phyloP scores from a whole-genome alignment of 2,329 filamentous ascomycete species.

The Aspergillus clavatus region DNA sequence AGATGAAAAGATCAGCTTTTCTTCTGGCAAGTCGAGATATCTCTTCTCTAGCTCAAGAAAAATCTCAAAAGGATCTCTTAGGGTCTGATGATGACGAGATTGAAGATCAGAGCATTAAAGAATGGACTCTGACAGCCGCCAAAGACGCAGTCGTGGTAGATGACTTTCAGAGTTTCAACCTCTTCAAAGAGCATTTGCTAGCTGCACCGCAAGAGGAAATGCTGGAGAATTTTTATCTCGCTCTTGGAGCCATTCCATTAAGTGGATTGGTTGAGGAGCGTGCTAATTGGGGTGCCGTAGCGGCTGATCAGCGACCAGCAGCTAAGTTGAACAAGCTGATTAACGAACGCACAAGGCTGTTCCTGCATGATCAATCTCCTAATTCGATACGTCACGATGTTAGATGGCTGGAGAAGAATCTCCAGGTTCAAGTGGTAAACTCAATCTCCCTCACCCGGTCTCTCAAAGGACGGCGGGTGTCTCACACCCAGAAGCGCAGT shows the following conservation, averaged over 20 bases:
- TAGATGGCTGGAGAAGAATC: constrained; percentile 84
- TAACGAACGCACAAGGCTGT: constrained; percentile 81
- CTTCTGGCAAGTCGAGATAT: constrained; percentile 80
- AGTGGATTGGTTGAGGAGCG: constrained; percentile 75
- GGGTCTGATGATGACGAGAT: constrained; percentile 50
- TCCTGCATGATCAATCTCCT: constrained; percentile 74
- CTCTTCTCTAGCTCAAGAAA: constrained; percentile 26
- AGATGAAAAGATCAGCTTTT: constrained; percentile 71
- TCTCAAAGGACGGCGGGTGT: constrained; percentile 65
- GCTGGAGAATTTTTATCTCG: constrained; percentile 77
- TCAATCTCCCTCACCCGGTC: constrained; percentile 72
- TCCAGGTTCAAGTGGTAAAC: constrained; percentile 71
- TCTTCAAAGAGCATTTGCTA: constrained; percentile 80
- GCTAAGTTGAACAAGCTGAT: constrained; percentile 71
- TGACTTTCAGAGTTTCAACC: constrained; percentile 80
- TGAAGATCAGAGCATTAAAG: constrained; percentile 62
- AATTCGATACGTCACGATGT: constrained; percentile 81
- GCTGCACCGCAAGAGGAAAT: constrained; percentile 85
- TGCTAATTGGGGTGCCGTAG: constrained; percentile 63
- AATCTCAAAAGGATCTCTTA: constrained; percentile 10
- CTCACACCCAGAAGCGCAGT: constrained; percentile 68
- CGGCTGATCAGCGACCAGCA: constrained; percentile 64
- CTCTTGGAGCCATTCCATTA: constrained; percentile 72
- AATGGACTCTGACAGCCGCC: constrained; percentile 72
- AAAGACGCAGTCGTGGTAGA: constrained; percentile 72